phyloP scores from a whole-genome alignment of 164 flowering plant species.

The Vitis labrusca region DNA sequence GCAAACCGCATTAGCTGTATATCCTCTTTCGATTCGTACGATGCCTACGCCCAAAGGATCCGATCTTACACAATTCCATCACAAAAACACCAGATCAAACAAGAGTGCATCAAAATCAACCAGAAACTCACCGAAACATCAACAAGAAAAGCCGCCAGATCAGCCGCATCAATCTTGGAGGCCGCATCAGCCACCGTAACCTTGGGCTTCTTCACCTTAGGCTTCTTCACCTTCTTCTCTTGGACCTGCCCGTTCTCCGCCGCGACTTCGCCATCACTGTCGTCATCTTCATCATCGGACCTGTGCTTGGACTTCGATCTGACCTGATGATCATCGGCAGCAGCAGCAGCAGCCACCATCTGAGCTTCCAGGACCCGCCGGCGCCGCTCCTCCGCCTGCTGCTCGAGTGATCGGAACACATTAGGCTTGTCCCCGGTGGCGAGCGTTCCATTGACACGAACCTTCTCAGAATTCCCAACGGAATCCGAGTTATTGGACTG shows the following conservation, averaged over 20 bases:
- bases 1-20: conserved; percentile 81
- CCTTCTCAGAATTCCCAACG: background rate
- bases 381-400: conserved; percentile 54
- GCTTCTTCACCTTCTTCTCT: too few relatives aligned
- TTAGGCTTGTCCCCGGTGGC: conserved; percentile 19
- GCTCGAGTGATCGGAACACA: conserved; percentile 51
- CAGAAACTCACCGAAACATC: too few relatives aligned
- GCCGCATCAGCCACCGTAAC: too few relatives aligned
- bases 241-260: background rate
- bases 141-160: too few relatives aligned
- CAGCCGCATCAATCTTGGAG: too few relatives aligned
- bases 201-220: too few relatives aligned
- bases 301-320: conserved; percentile 37
- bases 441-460: conserved; percentile 16
- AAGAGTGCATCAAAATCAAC: background rate
- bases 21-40: conserved; percentile 50
- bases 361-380: conserved; percentile 37
- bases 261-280: conserved; percentile 18
- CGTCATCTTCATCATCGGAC: conserved; percentile 35
- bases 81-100: conserved; percentile 9
- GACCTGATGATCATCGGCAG: conserved; percentile 9
- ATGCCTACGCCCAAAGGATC: background rate
- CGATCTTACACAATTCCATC: background rate
- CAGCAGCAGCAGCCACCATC: conserved; percentile 20
- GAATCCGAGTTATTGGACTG: conserved; percentile 12